Conservation (phyloP, 1,284 basidiomycete species). For the Bjerkandera adusta region DNA sequence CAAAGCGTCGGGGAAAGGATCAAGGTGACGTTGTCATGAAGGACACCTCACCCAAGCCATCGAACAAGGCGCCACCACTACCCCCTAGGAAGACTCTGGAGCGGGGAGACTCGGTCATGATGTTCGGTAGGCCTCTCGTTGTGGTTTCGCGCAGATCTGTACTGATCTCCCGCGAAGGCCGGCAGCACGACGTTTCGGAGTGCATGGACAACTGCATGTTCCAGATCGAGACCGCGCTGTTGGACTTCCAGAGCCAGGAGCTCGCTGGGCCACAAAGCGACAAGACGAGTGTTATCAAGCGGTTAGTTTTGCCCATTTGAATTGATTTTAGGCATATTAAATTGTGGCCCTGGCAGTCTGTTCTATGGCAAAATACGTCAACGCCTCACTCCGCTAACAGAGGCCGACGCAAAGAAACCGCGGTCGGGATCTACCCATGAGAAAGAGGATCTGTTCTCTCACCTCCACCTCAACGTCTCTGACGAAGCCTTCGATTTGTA, state of each 20-base stretch:
- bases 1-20: slow-evolving; percentile 24
- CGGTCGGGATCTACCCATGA: slow-evolving; percentile 66
- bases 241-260: slow-evolving; percentile 77
- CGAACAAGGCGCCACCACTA: slow-evolving; percentile 52
- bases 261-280: slow-evolving; percentile 48
- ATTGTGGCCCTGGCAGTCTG: too few species aligned
- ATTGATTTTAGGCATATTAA: too few species aligned
- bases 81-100: slow-evolving; percentile 60
- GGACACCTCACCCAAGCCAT: slow-evolving; percentile 23
- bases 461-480: slow-evolving; percentile 90
- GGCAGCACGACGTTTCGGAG: slow-evolving; percentile 97
- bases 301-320: slow-evolving; percentile 40
- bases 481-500: slow-evolving; percentile 89
- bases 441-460: slow-evolving; percentile 91
- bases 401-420: slow-evolving; percentile 39
- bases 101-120: slow-evolving; percentile 76
- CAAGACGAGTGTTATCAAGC: slow-evolving; percentile 77
- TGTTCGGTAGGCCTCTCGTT: slow-evolving; percentile 73
- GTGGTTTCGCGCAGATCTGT: not conserved
- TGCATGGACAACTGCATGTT: slow-evolving; percentile 99
- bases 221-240: slow-evolving; percentile 91
- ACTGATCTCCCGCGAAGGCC: slow-evolving; percentile 49
- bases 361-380: slow-evolving; percentile 84
- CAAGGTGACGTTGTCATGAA: slow-evolving; percentile 47
- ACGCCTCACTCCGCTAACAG: slow-evolving; percentile 63